Base-by-base conservation (phyloP, 2,329 filamentous ascomycete species). In the Lecanoromycetidae sp. region DNA sequence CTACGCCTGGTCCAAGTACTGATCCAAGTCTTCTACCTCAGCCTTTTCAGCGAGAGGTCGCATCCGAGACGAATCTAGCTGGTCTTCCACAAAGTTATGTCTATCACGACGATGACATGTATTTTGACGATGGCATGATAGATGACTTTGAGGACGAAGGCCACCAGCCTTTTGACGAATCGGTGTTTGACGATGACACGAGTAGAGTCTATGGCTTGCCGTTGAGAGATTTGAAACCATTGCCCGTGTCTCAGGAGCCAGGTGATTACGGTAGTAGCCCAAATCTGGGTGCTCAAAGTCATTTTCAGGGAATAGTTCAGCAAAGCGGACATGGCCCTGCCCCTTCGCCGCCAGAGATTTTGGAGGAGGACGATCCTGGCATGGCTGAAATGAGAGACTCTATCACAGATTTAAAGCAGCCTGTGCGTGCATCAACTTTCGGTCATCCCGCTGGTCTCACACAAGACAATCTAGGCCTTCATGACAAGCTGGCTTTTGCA, bases 401-500 rank as follows among this genome's bases (percentile, higher is more conserved):
- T 8, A 22, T 52, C 9, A 30, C 47, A 25, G 50, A 52, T 46
- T 32, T 52, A n/a, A 49, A 48, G 22, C 52, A 51, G 32, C 27
- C 27, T 5, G 29, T 22, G 33, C 37, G 37, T 26, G 36, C 36
- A 10, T 39, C 39, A n/a, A 46, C 41, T 46, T 51, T 48, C 15
- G 42, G 39, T 23, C 37, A 48, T 20, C 32, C 47, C 22, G 44
- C 52, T 36, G 61, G 67, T 30, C 58, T 74, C 30, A 74, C 72
- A 20, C 70, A 76, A 57, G 69, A 72, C 29, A 79, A 74, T 48
- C 66, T 84, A 17, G 78, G 79, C 34, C 82, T 78, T 1, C 87
- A 94, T 59, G 82, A 82, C 44, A 87, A 87, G 1, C 71, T 96
- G 4, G 87, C 86, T 1, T 81, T 84, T 38, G 90, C 87, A 5